phyloP scores from a whole-genome alignment of 192 early-diverging fungal genomes.

The Entomortierella beljakovae region DNA sequence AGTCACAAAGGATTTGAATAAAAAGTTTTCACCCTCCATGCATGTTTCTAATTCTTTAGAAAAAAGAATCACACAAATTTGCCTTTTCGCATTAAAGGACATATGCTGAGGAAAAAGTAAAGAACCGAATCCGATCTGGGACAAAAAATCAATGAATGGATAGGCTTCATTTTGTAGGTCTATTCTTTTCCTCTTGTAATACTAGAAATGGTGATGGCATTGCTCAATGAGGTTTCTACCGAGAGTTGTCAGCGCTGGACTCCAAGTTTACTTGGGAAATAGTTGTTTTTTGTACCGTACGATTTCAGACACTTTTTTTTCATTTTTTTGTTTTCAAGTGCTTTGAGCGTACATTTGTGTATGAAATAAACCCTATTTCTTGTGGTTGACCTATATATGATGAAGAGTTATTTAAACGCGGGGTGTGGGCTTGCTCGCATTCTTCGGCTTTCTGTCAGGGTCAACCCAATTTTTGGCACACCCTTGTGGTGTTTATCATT shows the following conservation, averaged over 20 bases:
- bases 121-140: constrained; percentile 38
- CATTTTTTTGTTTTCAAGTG: constrained; percentile 27
- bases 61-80: constrained; percentile 53
- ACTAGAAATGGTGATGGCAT: constrained; percentile 42
- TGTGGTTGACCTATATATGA: constrained; percentile 37
- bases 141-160: constrained; percentile 6
- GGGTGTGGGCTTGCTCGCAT: not conserved
- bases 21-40: not conserved
- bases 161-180: not conserved
- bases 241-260: constrained; percentile 54
- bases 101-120: constrained; percentile 48
- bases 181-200: constrained; percentile 17
- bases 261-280: constrained; percentile 23
- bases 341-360: constrained; percentile 30
- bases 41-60: constrained; percentile 12
- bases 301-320: too few relatives aligned
- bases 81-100: constrained; percentile 56
- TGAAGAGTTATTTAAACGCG: constrained; percentile 49
- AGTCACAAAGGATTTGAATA: too few relatives aligned
- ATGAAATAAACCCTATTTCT: constrained; percentile 23
- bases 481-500: constrained; percentile 9
- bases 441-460: constrained; percentile 31
- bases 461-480: constrained; percentile 52
- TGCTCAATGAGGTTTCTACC: constrained; percentile 44
- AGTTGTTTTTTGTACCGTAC: constrained; percentile 13